Evolutionary conservation across 306 rosid genomes (phyloP).

Genomic region (Cicer arietinum): DNA sequence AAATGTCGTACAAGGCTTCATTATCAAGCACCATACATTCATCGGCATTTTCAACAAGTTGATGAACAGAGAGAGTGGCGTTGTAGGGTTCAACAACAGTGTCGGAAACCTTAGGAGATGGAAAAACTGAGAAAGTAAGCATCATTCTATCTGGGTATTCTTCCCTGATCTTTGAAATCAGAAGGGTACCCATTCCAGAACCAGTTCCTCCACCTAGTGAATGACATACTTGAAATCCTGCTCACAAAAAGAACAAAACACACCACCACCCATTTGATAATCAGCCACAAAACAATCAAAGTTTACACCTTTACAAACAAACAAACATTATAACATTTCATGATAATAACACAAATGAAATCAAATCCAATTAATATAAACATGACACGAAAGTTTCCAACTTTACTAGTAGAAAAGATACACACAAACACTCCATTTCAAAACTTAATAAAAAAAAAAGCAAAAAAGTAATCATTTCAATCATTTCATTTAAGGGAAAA

Average conservation of each 20-base stretch:
- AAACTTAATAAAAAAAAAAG: no score
- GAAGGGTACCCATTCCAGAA: constrained; percentile 27
- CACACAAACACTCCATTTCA: background rate
- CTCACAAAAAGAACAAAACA: background rate
- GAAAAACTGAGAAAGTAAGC: constrained; percentile 5
- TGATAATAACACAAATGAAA: no score
- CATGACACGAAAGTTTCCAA: background rate
- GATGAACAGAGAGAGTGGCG: constrained; percentile 21
- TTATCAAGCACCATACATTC: constrained; percentile 29
- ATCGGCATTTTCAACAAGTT: constrained; percentile 9
- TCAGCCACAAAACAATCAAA: background rate
- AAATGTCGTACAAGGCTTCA: constrained; percentile 26
- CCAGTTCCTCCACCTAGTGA: constrained; percentile 29
- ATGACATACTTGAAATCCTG: constrained; percentile 25
- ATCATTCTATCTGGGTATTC: constrained; percentile 27
- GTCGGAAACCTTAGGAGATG: constrained; percentile 22
- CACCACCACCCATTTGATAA: background rate
- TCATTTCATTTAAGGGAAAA: no score
- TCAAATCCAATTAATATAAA: background rate
- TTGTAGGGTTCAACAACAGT: constrained; percentile 18
- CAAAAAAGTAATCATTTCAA: background rate
- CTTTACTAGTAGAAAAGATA: background rate
- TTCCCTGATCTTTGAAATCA: constrained; percentile 26
- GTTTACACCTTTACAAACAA: background rate
- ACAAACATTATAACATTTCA: no score